phyloP scores from a whole-genome alignment of 192 early-diverging fungal species.

The Paraglomus brasilianum region DNA sequence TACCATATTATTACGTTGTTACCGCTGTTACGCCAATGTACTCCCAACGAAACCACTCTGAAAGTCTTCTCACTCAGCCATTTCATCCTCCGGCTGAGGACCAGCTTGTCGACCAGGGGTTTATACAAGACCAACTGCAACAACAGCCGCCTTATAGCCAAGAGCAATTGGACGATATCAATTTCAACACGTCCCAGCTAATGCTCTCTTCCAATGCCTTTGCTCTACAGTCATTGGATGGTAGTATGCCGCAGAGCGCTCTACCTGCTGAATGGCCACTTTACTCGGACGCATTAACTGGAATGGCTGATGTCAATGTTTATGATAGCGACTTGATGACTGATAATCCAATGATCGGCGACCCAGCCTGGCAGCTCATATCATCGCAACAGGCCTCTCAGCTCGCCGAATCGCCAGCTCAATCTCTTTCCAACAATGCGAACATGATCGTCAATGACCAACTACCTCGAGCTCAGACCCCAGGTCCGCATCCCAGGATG shows the following conservation, averaged over 20 bases:
- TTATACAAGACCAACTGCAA: constrained; percentile 12
- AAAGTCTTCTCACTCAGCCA: constrained; percentile 16
- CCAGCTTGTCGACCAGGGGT: constrained; percentile 2
- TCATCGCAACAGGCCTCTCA: neutral
- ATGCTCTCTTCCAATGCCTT: constrained; percentile 12
- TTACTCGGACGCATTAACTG: neutral
- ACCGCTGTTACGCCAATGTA: neutral
- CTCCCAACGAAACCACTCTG: neutral
- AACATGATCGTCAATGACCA: constrained; percentile 5
- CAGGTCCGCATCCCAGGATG: constrained; percentile 9
- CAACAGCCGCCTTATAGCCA: constrained; percentile 11
- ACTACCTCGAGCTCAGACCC: constrained; percentile 9
- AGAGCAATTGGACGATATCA: constrained; percentile 25
- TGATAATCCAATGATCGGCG: constrained; percentile 7
- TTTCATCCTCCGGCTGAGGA: constrained; percentile 26
- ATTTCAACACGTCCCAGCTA: constrained; percentile 2
- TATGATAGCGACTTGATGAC: constrained; percentile 14
- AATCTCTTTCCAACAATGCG: neutral
- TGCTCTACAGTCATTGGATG: constrained; percentile 19
- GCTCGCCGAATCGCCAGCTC: neutral
- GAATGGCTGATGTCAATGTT: neutral
- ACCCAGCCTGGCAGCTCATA: neutral
- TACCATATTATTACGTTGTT: too few relatives aligned
- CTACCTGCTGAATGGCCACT: constrained; percentile 15
- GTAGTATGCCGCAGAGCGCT: constrained; percentile 10